These are phyloP conservation scores for Coprinopsis cinerea DNA, from an alignment of 768 basidiomycete species.

Conservation along the genomic window DNA sequence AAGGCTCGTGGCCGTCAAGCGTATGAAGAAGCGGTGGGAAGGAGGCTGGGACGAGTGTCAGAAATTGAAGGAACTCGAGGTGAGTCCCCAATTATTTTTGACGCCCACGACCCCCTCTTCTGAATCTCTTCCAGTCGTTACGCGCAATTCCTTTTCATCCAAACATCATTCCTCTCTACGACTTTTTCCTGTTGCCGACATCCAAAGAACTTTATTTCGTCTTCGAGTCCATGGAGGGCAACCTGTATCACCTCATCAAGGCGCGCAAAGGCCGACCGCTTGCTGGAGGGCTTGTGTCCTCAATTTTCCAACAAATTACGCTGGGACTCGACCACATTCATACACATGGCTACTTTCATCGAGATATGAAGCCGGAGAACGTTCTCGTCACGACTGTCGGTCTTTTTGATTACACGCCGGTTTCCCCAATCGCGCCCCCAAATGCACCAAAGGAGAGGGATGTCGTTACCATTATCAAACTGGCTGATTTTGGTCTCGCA, in stretches of 20 bases:
- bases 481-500: constrained; percentile 97
- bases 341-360: constrained; percentile 90
- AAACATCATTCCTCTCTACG: constrained; percentile 97
- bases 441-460: constrained; percentile 78
- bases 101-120: constrained; percentile 14
- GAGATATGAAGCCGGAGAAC: constrained; percentile 99
- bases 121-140: constrained; percentile 61
- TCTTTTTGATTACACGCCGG: constrained; percentile 81
- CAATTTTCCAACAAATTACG: constrained; percentile 90
- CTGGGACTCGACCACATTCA: constrained; percentile 92
- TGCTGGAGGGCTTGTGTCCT: constrained; percentile 94
- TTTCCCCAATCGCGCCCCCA: constrained; percentile 61
- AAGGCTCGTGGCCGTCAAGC: constrained; percentile 92
- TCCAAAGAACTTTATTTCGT: constrained; percentile 98
- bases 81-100: constrained; percentile 29
- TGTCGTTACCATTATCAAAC: constrained; percentile 93
- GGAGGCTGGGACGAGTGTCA: constrained; percentile 98
- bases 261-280: constrained; percentile 90
- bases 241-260: constrained; percentile 98
- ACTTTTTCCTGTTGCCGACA: constrained; percentile 95
- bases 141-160: constrained; percentile 92
- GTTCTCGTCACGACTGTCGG: constrained; percentile 97
- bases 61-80: constrained; percentile 92
- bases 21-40: constrained; percentile 98
- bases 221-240: constrained; percentile 99